Evolutionary conservation across 495 filamentous ascomycete species (phyloP), one percentile per base, ranked within the genome.

Genomic region (Xylaria cubensis): DNA sequence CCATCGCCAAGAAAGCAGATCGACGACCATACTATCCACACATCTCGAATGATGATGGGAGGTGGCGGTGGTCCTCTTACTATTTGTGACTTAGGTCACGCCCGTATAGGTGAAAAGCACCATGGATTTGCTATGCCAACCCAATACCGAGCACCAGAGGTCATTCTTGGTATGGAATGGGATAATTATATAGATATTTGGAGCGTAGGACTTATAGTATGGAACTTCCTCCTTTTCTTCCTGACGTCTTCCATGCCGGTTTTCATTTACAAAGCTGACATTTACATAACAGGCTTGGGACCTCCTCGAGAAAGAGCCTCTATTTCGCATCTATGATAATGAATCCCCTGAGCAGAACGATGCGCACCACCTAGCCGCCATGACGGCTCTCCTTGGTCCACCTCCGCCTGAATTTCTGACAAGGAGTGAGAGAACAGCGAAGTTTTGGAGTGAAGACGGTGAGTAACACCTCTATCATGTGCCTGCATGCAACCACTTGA

Each of bases 321-420:
- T 74, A 32, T 72, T 72, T 44, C 17, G 61, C 36, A 64, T 71
- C 48, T 74, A 74, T 48, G 67, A 74, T 29, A 6, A 59, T 13
- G 67, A 71, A 64, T 74, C 67, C n/a, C 50, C 42, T 34, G 72
- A 74, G 48, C 72, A 24, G 36, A 74, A 74, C 71, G 61, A 74
- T 58, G 67, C 72, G 32, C 61, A 46, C 59, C 69, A 59, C 62
- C 61, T 71, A 55, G 66, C 59, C 19, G 46, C 62, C 29, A 64
- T 74, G 48, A 63, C 72, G 48, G 48, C 61, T 39, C 65, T 63
- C 59, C 53, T 70, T 72, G 61, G 67, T 51, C 50, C 66, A 72
- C 72, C 76, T 56, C 72, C 10, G 8, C 36, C 36, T 8, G 36
- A 39, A 39, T 39, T 39, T 39, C 41, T 78, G 34, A 24, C 67